Percentiles rank a stretch among this genome's conserved stretches.
Conservation (phyloP, 2,329 filamentous ascomycete genomes). For the Arthrobotrys pseudoclavata region DNA sequence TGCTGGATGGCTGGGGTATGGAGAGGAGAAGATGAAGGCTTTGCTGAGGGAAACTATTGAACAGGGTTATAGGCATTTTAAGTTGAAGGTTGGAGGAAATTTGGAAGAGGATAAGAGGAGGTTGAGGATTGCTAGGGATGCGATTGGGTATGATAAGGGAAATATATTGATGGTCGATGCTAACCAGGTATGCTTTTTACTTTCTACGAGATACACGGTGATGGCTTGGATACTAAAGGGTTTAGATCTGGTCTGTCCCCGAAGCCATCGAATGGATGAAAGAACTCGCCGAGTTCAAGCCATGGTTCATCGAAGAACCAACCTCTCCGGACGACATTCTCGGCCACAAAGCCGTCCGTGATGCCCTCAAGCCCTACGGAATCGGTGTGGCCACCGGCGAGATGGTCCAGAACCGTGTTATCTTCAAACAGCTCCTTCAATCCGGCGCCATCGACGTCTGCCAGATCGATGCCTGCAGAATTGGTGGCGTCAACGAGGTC, state of each 20-base stretch:
- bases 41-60: slow-evolving; percentile 80
- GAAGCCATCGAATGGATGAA: slow-evolving; percentile 91
- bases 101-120: slow-evolving; percentile 79
- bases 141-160: slow-evolving; percentile 82
- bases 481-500: slow-evolving; percentile 92
- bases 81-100: slow-evolving; percentile 86
- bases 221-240: slow-evolving; percentile 9
- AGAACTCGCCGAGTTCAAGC: slow-evolving; percentile 83
- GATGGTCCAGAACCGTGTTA: slow-evolving; percentile 94
- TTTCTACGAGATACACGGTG: neutral
- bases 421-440: slow-evolving; percentile 91
- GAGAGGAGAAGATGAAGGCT: slow-evolving; percentile 84
- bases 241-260: slow-evolving; percentile 83
- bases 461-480: slow-evolving; percentile 89
- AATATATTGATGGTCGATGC: slow-evolving; percentile 94
- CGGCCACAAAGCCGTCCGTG: slow-evolving; percentile 85
- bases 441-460: slow-evolving; percentile 86
- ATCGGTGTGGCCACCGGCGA: slow-evolving; percentile 92
- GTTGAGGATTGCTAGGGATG: slow-evolving; percentile 79
- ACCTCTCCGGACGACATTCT: slow-evolving; percentile 91
- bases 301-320: slow-evolving; percentile 89
- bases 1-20: slow-evolving; percentile 92
- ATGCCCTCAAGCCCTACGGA: slow-evolving; percentile 79
- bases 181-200: slow-evolving; percentile 75
- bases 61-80: slow-evolving; percentile 87